Base-by-base conservation (phyloP, 352 stramenopile genomes). In the Globisporangium perplexum region DNA sequence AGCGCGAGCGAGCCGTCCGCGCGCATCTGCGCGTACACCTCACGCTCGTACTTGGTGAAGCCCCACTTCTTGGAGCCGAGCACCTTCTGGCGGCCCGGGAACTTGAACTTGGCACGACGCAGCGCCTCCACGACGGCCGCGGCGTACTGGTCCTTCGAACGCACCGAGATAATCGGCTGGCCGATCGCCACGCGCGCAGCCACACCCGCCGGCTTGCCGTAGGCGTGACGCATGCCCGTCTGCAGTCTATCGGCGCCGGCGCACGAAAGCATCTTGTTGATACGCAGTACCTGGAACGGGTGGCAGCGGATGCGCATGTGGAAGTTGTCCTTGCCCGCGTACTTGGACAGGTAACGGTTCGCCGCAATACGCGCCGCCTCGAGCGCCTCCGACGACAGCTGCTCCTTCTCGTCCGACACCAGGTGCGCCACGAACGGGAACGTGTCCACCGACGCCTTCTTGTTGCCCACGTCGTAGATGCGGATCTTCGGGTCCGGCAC, bases 231-330 rank as follows among this genome's bases (percentile, higher is more conserved):
- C 97, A 99, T 99, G 77, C 97, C 97, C 53, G 88, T 98, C 63
- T 97, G 91, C 44, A 97, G 85, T 71, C 97, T 83, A 98, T 99
- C 97, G 62, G 97, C 97, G 81, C 97, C 97, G 66, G 97, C 97
- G 78, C 97, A 99, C 62, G 93, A 98, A 97, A 99, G 91, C 97
- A 99, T 99, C 79, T 99, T 99, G 80, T 99, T 99, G 75, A 98
- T 98, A 87, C 97, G 94, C 50, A 99, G 79, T 43, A 99, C 97
- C 69, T 99, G 97, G 90, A 98, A 99, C 48, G 97, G 97, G 76
- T 99, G 97, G 68, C 95, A 97, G 57, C 97, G 89, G 54, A 99
- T 98, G 60, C 97, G 96, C 77, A 99, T 99, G 83, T 99, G 97
- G 86, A 99, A 99, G 63, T 86, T 95, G 72, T 99, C 97, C 87